phyloP scores from a whole-genome alignment of 495 filamentous ascomycete genomes.

The Aspergillus egyptiacus region DNA sequence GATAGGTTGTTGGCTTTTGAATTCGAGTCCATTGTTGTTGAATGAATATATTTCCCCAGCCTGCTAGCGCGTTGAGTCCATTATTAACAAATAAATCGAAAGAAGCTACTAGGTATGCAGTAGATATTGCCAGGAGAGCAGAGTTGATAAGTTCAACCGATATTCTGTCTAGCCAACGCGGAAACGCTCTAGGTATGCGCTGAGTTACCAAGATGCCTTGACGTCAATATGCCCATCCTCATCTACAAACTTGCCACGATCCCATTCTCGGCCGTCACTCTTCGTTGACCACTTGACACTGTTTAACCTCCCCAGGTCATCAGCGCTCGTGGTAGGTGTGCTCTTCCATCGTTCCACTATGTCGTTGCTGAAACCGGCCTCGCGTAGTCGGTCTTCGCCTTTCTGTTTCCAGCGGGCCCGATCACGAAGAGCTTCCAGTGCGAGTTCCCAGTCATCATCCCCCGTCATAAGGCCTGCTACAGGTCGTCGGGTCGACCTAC shows the following conservation, averaged over 20 bases:
- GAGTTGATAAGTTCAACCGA: too few species aligned
- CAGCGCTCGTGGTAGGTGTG: conserved; percentile 33
- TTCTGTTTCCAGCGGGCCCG: conserved; percentile 72
- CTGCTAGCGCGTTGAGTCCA: too few species aligned
- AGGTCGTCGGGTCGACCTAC: conserved; percentile 30
- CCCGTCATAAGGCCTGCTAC: conserved; percentile 40
- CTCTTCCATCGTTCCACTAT: conserved; percentile 76
- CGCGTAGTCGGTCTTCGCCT: conserved; percentile 70
- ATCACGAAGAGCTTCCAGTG: conserved; percentile 75
- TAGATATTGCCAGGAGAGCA: too few species aligned
- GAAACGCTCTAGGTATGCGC: not conserved
- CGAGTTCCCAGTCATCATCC: conserved; percentile 74
- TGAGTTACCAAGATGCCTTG: conserved; percentile 40
- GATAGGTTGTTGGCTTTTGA: too few species aligned
- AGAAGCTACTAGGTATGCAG: too few species aligned
- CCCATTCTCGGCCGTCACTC: conserved; percentile 85
- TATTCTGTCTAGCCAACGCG: too few species aligned
- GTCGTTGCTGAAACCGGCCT: conserved; percentile 73
- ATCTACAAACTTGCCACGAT: conserved; percentile 73
- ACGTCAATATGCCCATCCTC: conserved; percentile 54
- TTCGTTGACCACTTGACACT: conserved; percentile 74
- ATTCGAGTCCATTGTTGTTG: too few species aligned
- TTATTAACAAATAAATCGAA: too few species aligned
- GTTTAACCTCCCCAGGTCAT: conserved; percentile 51
- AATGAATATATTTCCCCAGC: too few species aligned